Percentiles rank a stretch among this genome's conserved stretches.
phyloP scores from a whole-genome alignment of 139 green algal species.

The Choricystis sp. region DNA sequence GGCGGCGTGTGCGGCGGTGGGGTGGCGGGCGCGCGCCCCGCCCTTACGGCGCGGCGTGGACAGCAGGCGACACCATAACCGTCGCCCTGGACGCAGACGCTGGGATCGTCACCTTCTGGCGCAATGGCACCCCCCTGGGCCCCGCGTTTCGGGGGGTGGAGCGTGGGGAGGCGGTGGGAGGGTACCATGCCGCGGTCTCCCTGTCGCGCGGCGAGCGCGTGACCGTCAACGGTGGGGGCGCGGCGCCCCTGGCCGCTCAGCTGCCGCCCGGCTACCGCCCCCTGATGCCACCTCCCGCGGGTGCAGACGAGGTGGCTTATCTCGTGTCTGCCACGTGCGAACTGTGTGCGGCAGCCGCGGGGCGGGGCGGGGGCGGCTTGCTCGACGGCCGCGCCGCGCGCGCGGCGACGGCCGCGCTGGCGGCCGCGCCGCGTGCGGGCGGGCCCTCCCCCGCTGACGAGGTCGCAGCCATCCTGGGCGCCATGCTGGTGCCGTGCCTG shows the following conservation, averaged over 20 bases:
- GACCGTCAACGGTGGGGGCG: constrained; percentile 51
- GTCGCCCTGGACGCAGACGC: constrained; percentile 68
- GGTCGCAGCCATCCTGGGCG: too few species aligned
- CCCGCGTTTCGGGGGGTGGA: constrained; percentile 49
- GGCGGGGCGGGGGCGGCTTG: constrained; percentile 37
- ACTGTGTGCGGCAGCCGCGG: too few species aligned
- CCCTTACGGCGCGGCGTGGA: constrained; percentile 51
- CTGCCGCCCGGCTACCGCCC: not conserved
- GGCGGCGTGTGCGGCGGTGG: constrained; percentile 73
- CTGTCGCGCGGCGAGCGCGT: constrained; percentile 61
- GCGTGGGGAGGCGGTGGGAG: too few species aligned
- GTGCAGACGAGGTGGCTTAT: constrained; percentile 15
- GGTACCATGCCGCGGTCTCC: constrained; percentile 71
- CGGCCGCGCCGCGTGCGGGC: constrained; percentile 3
- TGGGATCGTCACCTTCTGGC: constrained; percentile 55
- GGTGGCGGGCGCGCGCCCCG: constrained; percentile 36
- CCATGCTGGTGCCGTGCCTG: too few species aligned
- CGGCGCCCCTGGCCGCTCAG: constrained; percentile 36
- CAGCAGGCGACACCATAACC: constrained; percentile 71
- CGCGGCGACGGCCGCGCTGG: not conserved
- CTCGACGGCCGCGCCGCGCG: constrained; percentile 7
- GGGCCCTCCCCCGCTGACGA: too few species aligned
- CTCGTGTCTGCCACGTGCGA: too few species aligned
- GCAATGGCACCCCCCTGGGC: constrained; percentile 66
- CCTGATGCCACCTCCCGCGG: not conserved